Conservation (phyloP, 1,139 yeast species). For the Hansenula sp. region DNA sequence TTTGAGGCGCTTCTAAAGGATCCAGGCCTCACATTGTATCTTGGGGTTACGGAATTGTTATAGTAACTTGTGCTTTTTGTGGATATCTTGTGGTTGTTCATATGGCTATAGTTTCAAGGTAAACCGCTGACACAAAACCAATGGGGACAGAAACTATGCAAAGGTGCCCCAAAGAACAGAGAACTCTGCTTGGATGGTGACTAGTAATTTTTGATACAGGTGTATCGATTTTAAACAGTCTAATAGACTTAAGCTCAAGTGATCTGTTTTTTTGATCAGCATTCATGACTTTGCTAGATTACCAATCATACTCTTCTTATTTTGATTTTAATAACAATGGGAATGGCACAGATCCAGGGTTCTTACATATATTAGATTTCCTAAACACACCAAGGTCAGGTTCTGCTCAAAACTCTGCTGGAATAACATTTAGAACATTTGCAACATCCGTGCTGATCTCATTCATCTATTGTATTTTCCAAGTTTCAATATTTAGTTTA, state of each 20-base stretch:
- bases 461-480: slow-evolving; percentile 45
- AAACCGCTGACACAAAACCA: no score
- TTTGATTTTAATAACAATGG: slow-evolving; percentile 5
- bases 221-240: no score
- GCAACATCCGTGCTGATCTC: slow-evolving; percentile 47
- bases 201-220: no score
- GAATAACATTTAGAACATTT: slow-evolving; percentile 44
- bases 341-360: slow-evolving; percentile 4
- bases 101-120: no score
- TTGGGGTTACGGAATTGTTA: no score
- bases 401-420: slow-evolving; percentile 35
- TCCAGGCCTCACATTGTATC: no score
- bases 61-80: no score
- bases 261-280: neutral
- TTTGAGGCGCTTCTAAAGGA: no score
- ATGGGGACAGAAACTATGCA: no score
- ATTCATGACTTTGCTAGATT: slow-evolving; percentile 6
- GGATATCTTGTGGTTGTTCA: no score
- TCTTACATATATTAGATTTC: slow-evolving; percentile 32
- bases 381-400: slow-evolving; percentile 58
- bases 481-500: slow-evolving; percentile 48
- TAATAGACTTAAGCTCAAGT: neutral
- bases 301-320: neutral
- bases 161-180: no score
- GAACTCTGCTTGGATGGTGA: no score